These are phyloP conservation scores for Polyporus tsugae DNA, from an alignment of 1,284 basidiomycete species.

Conservation along the genomic window DNA sequence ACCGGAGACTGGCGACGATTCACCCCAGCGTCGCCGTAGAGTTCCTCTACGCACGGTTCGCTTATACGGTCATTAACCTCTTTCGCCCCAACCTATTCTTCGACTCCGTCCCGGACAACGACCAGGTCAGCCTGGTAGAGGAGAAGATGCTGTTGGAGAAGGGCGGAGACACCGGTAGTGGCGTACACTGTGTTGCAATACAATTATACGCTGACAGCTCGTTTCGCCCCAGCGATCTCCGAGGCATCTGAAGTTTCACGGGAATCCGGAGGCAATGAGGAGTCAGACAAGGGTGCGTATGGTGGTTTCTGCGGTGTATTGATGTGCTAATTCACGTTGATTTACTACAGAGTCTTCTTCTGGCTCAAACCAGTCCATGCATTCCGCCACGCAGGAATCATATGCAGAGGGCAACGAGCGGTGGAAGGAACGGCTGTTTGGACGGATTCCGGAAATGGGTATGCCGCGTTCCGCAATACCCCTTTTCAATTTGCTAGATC, in stretches of 20 bases:
- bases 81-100: neutral
- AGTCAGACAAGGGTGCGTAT: neutral
- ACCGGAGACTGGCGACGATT: neutral
- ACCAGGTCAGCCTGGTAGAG: too few relatives aligned
- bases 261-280: neutral
- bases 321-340: neutral
- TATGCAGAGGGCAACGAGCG: neutral
- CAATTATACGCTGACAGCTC: neutral
- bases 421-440: neutral
- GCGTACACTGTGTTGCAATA: too few relatives aligned
- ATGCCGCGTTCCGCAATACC: neutral
- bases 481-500: neutral
- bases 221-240: neutral
- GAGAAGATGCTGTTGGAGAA: too few relatives aligned
- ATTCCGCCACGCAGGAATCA: neutral
- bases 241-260: neutral
- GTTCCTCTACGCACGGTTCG: slow-evolving; percentile 5
- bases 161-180: too few relatives aligned
- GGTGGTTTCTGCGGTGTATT: too few relatives aligned
- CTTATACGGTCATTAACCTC: neutral
- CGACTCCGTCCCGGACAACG: neutral
- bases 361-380: neutral
- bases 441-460: neutral
- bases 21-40: neutral
- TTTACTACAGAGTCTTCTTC: neutral